Percentiles rank a stretch among this genome's conserved stretches.
Conservation (phyloP, 176 grass and related monocot genomes). For the Lolium rigidum region DNA sequence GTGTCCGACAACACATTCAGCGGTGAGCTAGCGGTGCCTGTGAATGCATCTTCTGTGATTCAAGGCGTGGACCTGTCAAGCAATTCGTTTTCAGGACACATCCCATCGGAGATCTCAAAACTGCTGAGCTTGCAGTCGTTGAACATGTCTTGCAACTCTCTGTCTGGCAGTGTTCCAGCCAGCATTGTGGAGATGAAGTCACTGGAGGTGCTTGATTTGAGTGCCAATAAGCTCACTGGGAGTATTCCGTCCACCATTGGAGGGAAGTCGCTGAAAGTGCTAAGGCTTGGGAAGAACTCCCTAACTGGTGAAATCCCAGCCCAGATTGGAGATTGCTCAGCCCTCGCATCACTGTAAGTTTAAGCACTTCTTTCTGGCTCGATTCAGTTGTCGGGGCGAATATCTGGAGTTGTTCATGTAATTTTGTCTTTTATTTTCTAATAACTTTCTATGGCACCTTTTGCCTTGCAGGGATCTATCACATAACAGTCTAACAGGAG, state of each 20-base stretch:
- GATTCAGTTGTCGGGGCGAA: neutral
- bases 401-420: slow-evolving; percentile 16
- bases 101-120: slow-evolving; percentile 62
- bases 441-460: neutral
- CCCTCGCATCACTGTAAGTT: slow-evolving; percentile 79
- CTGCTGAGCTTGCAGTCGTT: slow-evolving; percentile 62
- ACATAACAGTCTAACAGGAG: slow-evolving; percentile 79
- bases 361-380: slow-evolving; percentile 28
- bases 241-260: slow-evolving; percentile 65
- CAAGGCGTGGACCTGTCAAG: slow-evolving; percentile 75
- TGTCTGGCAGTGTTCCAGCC: slow-evolving; percentile 64
- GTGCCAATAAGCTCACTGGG: slow-evolving; percentile 64
- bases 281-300: slow-evolving; percentile 76
- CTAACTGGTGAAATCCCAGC: slow-evolving; percentile 73
- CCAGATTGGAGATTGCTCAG: slow-evolving; percentile 74
- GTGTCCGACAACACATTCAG: slow-evolving; percentile 81
- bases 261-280: slow-evolving; percentile 64
- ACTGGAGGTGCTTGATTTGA: slow-evolving; percentile 81
- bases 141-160: slow-evolving; percentile 84
- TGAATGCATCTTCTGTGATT: slow-evolving; percentile 54
- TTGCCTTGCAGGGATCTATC: slow-evolving; percentile 84
- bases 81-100: slow-evolving; percentile 88
- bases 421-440: slow-evolving; percentile 4
- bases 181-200: slow-evolving; percentile 68
- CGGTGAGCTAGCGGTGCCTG: slow-evolving; percentile 62